Evolutionary conservation across 768 basidiomycete genomes (phyloP).

Genomic region (Psilocybe azurescens): DNA sequence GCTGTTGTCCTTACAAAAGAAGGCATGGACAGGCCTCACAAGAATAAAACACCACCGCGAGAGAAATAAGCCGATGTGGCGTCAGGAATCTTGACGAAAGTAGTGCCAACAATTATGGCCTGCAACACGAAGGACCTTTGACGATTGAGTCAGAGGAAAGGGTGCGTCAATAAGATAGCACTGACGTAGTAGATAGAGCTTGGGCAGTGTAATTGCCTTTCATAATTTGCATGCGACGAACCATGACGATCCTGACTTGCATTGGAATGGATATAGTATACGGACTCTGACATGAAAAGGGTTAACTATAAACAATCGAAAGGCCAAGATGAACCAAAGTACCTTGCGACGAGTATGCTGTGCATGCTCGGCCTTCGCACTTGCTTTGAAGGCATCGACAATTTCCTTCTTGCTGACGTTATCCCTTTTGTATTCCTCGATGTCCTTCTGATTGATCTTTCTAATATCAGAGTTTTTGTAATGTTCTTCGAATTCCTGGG

Average conservation of each 20-base stretch:
- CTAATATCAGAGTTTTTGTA: slow-evolving; percentile 31
- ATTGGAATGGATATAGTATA: slow-evolving; percentile 46
- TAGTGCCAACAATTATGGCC: slow-evolving; percentile 56
- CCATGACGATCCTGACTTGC: slow-evolving; percentile 50
- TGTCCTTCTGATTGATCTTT: slow-evolving; percentile 38
- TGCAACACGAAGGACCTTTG: slow-evolving; percentile 39
- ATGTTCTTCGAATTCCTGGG: slow-evolving; percentile 52
- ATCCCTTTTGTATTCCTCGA: slow-evolving; percentile 49
- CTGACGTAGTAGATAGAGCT: slow-evolving; percentile 32
- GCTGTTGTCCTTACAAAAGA: background rate
- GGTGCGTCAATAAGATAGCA: slow-evolving; percentile 18
- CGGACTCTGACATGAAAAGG: slow-evolving; percentile 28
- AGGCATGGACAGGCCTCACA: slow-evolving; percentile 41
- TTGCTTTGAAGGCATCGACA: slow-evolving; percentile 45
- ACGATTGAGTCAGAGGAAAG: slow-evolving; percentile 26
- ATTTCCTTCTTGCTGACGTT: slow-evolving; percentile 50
- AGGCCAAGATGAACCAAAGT: background rate
- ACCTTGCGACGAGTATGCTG: slow-evolving; percentile 41
- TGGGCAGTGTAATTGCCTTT: slow-evolving; percentile 37
- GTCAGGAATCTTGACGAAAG: slow-evolving; percentile 60
- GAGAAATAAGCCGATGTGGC: slow-evolving; percentile 66
- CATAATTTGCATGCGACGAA: slow-evolving; percentile 47
- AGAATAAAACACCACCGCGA: slow-evolving; percentile 76
- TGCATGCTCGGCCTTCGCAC: slow-evolving; percentile 57
- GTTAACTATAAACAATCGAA: background rate